Evolutionary conservation across 1,284 basidiomycete species (phyloP).

Genomic region (Papiliotrema flavescens): DNA sequence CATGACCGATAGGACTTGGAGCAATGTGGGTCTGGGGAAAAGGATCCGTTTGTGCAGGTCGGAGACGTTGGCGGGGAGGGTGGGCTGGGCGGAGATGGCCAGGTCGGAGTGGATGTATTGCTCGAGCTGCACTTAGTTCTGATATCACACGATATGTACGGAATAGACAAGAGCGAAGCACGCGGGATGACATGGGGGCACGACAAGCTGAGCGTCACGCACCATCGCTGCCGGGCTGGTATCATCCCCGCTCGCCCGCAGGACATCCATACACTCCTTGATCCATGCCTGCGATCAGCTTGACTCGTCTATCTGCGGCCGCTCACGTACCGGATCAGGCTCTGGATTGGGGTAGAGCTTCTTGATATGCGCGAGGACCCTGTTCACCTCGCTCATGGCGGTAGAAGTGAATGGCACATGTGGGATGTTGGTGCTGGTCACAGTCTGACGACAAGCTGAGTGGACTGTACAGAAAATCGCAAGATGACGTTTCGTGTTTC

Average conservation of each 20-base stretch:
- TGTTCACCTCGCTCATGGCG: conserved; percentile 16
- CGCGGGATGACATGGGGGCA: no score
- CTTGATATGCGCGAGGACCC: conserved; percentile 7
- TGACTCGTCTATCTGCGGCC: background rate
- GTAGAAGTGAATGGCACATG: background rate
- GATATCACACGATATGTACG: no score
- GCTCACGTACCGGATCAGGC: conserved; percentile 29
- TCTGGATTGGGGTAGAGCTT: conserved; percentile 21
- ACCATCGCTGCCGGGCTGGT: conserved; percentile 16
- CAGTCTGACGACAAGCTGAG: background rate
- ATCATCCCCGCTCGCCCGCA: conserved; percentile 9
- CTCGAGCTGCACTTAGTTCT: conserved; percentile 15
- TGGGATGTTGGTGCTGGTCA: background rate
- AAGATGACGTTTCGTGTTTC: conserved; percentile 2
- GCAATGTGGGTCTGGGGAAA: conserved; percentile 31
- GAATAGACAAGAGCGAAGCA: no score
- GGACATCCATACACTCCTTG: conserved; percentile 15
- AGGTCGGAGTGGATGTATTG: conserved; percentile 39
- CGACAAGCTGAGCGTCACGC: no score
- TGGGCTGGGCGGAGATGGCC: conserved; percentile 17
- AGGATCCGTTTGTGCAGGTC: conserved; percentile 24
- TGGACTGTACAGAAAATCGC: background rate
- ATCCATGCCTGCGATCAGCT: conserved; percentile 29
- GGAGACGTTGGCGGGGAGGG: conserved; percentile 4
- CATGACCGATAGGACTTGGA: conserved; percentile 36